Evolutionary conservation across 192 early-diverging fungal species (phyloP).

Genomic region (Linnemannia zychae): DNA sequence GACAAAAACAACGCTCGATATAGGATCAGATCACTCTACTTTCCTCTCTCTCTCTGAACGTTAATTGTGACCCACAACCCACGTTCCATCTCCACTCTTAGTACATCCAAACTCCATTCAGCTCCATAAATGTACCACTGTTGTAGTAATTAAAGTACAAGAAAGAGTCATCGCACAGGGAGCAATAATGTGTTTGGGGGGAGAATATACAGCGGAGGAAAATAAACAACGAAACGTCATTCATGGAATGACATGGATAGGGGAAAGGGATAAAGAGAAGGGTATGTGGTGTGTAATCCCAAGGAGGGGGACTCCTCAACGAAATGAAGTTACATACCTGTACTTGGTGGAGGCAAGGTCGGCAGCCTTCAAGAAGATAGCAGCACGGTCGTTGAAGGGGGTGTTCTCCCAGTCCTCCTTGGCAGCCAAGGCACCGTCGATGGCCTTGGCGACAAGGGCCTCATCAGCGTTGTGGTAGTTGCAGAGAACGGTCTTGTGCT

Average conservation of each 20-base stretch:
- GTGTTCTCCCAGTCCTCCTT: conserved; percentile 93
- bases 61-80: conserved; percentile 29
- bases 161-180: neutral
- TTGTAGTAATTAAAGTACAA: neutral
- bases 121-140: neutral
- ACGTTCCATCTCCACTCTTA: neutral
- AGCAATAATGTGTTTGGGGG: neutral
- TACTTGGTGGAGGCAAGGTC: conserved; percentile 93
- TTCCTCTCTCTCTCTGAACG: neutral
- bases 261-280: neutral
- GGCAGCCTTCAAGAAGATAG: conserved; percentile 98
- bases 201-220: neutral
- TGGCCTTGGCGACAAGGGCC: conserved; percentile 81
- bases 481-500: conserved; percentile 84
- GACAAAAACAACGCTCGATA: conserved; percentile 7
- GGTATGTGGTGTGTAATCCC: neutral
- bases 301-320: neutral
- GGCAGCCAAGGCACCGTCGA: conserved; percentile 86
- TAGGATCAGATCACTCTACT: conserved; percentile 26
- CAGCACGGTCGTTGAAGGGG: conserved; percentile 93
- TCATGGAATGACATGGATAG: neutral
- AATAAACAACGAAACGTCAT: neutral
- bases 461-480: conserved; percentile 88
- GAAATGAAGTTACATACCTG: conserved; percentile 66
- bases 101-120: conserved; percentile 1